Base-by-base conservation (phyloP, 2,329 filamentous ascomycete genomes). In the Fusarium sp. region DNA sequence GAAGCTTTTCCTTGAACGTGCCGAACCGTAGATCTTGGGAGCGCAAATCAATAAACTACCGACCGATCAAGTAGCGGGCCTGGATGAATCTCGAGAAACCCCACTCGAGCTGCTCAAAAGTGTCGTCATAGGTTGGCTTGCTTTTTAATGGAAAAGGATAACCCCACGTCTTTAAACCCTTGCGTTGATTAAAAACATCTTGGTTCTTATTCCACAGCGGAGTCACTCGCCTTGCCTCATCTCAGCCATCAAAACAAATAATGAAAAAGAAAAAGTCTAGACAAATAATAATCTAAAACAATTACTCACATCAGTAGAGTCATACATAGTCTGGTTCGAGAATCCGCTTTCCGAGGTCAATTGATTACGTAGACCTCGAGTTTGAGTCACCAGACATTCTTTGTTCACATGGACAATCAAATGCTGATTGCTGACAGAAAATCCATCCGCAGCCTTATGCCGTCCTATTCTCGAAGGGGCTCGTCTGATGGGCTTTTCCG, bases 71-170 rank as follows among this genome's bases (percentile, higher is more conserved):
- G 36, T 52, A 51, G 36, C 33, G 41, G 23, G 23, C 23, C 23
- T 23, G 23, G 23, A 23, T 37, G 38, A 20, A 55, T 46, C 40
- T 38, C 26, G 31, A 57, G 33, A 46, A 40, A 64, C 62, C 59
- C 61, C 45, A 51, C 60, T 44, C 28, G 7, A 36, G 42, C 34
- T 72, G 33, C 50, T 54, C 52, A 26, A 47, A 15, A 40, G 49
- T 70, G 67, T 70, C 67, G 67, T 70, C 67, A 70, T 70, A 71
- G 63, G 51, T 70, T 69, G 67, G 47, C 51, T 46, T 51, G n/a
- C 36, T 37, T 37, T 38, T 53, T 36, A 53, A 46, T 41, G 42
- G 34, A 53, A 46, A 56, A 20, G 26, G 42, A 49, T 44, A 57
- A 49, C 61, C 62, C 66, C 66, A 67, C 62, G 41, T 49, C 33